These are phyloP conservation scores for Grigorovia jiainica DNA, from an alignment of 805 yeast genomes.

Conservation along the genomic window DNA sequence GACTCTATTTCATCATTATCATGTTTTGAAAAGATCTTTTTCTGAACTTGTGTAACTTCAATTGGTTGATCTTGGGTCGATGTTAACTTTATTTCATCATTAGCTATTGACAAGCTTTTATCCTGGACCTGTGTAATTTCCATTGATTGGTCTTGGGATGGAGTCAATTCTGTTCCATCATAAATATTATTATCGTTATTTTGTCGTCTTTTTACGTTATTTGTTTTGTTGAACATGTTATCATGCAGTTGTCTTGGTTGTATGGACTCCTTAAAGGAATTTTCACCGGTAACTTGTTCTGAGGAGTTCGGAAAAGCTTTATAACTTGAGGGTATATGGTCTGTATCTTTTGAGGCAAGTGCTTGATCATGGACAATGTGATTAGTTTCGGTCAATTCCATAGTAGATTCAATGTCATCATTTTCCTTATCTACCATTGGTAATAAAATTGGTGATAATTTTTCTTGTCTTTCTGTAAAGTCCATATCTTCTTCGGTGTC, in stretches of 20 bases:
- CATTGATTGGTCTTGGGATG: not conserved
- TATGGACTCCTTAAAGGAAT: too few species aligned
- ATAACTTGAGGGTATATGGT: too few species aligned
- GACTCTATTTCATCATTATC: too few species aligned
- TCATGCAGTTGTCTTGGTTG: too few species aligned
- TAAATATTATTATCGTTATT: not conserved
- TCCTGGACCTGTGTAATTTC: not conserved
- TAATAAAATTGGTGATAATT: conserved; percentile 6
- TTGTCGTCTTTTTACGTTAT: too few species aligned
- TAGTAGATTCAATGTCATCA: conserved; percentile 3
- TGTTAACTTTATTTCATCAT: not conserved
- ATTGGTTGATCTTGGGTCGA: too few species aligned
- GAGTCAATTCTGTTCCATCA: not conserved
- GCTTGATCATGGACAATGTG: not conserved
- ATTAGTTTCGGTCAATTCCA: conserved; percentile 10
- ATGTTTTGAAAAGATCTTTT: too few species aligned
- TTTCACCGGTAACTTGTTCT: too few species aligned
- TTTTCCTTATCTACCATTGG: not conserved
- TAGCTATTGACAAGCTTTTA: not conserved
- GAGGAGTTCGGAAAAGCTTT: too few species aligned
- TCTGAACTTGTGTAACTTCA: too few species aligned
- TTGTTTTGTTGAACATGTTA: too few species aligned
- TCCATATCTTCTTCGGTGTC: conserved; percentile 5
- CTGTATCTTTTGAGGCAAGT: not conserved
- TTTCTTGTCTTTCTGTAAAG: conserved; percentile 4